Percentiles rank a stretch among this genome's conserved stretches.
phyloP scores from a whole-genome alignment of 495 filamentous ascomycete species.

The Neurospora sp. region DNA sequence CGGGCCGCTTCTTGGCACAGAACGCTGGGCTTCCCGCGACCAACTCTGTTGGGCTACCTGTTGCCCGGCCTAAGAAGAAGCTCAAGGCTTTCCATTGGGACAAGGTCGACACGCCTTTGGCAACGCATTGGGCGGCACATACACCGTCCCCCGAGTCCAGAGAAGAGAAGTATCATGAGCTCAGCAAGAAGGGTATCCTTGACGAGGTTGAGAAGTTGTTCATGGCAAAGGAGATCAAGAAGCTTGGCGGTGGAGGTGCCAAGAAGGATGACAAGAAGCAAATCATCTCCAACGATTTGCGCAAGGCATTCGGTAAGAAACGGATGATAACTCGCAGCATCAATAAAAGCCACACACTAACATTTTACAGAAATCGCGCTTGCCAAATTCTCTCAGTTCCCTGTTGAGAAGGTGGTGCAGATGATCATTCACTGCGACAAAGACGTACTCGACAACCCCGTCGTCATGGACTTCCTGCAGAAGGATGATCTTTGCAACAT shows the following conservation, averaged over 20 bases:
- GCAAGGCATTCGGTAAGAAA: conserved; percentile 67
- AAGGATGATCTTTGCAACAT: conserved; percentile 86
- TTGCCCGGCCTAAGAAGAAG: conserved; percentile 93
- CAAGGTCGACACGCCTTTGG: conserved; percentile 88
- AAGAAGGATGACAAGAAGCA: conserved; percentile 95
- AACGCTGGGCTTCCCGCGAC: conserved; percentile 24
- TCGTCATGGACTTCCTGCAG: conserved; percentile 96
- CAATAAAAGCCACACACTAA: conserved; percentile 9
- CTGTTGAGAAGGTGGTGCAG: conserved; percentile 73
- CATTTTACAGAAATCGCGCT: conserved; percentile 63
- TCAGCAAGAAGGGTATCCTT: conserved; percentile 85
- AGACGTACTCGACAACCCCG: conserved; percentile 80
- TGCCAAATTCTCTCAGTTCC: conserved; percentile 73
- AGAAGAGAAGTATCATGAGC: conserved; percentile 89
- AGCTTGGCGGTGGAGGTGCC: conserved; percentile 53
- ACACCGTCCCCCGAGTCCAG: conserved; percentile 70
- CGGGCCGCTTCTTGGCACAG: conserved; percentile 45
- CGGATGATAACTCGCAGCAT: not conserved
- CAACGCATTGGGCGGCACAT: conserved; percentile 90
- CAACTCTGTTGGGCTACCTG: conserved; percentile 47
- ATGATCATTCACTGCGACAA: conserved; percentile 94
- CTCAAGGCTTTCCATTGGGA: conserved; percentile 99
- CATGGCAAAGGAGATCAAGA: conserved; percentile 93
- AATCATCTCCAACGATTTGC: conserved; percentile 84
- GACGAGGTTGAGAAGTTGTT: conserved; percentile 97